A percentile compares a stretch with the other conserved stretches of the same genome.
Conservation (phyloP, 768 basidiomycete species). For the Neoboletus subvelutipes region DNA sequence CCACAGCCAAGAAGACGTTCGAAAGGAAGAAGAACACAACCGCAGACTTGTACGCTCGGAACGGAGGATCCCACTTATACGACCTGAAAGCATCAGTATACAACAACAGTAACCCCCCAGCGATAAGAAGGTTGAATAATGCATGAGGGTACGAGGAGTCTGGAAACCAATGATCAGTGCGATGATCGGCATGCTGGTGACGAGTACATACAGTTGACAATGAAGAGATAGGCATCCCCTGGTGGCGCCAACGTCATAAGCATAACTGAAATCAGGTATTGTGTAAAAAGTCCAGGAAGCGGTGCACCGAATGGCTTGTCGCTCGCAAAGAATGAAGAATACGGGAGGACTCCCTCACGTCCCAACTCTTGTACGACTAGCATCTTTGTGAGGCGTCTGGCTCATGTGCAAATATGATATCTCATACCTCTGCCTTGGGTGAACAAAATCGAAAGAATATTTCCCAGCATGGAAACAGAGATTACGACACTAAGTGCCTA, state of each 20-base stretch:
- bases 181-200: neutral
- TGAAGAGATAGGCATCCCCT: conserved; percentile 74
- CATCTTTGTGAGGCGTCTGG: conserved; percentile 5
- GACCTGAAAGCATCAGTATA: conserved; percentile 44
- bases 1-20: conserved; percentile 61
- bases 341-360: conserved; percentile 67
- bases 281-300: conserved; percentile 56
- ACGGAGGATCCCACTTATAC: conserved; percentile 65
- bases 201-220: conserved; percentile 53
- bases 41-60: conserved; percentile 49
- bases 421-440: conserved; percentile 59
- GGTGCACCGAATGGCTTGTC: conserved; percentile 73
- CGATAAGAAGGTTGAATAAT: conserved; percentile 58
- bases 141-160: conserved; percentile 58
- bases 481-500: conserved; percentile 63
- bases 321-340: conserved; percentile 64
- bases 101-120: conserved; percentile 62
- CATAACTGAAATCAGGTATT: conserved; percentile 58
- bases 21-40: conserved; percentile 59
- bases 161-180: conserved; percentile 21
- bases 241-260: conserved; percentile 59
- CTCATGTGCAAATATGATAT: conserved; percentile 7
- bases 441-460: conserved; percentile 62
- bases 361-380: conserved; percentile 73
- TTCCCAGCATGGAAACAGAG: conserved; percentile 64